Conservation (phyloP, 148 eudicot species). For the Camellia japonica region DNA sequence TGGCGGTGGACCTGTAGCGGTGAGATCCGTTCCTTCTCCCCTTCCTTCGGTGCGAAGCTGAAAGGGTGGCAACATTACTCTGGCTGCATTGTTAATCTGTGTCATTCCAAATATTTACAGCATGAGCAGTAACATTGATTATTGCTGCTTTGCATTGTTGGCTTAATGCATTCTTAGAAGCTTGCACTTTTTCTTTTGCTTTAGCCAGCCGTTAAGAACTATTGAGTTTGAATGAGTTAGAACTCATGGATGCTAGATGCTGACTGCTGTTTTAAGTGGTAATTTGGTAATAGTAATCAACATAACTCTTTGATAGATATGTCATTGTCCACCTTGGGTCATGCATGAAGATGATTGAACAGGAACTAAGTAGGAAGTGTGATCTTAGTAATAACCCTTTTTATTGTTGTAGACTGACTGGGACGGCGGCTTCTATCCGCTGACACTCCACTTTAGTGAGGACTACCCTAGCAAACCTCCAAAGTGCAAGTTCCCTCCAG, state of each 20-base stretch:
- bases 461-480: slow-evolving; percentile 70
- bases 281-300: not conserved
- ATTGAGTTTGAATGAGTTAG: not conserved
- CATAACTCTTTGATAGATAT: not conserved
- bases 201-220: not conserved
- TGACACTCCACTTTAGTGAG: slow-evolving; percentile 45
- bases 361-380: not conserved
- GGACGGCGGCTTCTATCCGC: slow-evolving; percentile 55
- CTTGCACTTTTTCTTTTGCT: not conserved
- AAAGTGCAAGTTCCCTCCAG: slow-evolving; percentile 56
- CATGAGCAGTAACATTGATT: not conserved
- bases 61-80: not conserved
- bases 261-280: not conserved
- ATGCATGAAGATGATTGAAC: not conserved
- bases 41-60: not conserved
- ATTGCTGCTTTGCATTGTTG: not conserved
- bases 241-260: not conserved
- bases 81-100: not conserved
- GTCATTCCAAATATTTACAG: too few species aligned
- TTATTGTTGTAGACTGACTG: slow-evolving; percentile 45
- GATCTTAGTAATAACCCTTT: not conserved
- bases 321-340: not conserved
- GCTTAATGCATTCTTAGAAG: not conserved
- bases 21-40: not conserved
- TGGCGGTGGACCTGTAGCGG: too few species aligned